Evolutionary conservation across 768 basidiomycete genomes (phyloP), one percentile per base, ranked within the genome.

Genomic region (Gloeophyllum trabeum): DNA sequence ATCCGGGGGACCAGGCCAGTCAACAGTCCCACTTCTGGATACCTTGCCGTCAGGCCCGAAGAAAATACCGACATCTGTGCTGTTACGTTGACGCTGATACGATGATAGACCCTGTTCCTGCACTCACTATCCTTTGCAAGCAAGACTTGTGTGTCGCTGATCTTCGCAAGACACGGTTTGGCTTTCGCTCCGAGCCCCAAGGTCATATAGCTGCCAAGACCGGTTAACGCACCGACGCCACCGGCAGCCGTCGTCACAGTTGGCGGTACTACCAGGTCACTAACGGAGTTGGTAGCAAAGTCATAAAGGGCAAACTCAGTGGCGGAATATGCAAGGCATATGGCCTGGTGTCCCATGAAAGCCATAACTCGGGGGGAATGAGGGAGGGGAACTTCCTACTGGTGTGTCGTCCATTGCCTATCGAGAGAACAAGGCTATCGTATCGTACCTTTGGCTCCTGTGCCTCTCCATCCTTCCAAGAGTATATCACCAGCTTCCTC

Each of bases 341-440:
- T 66, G 1, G 66, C 66, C 20, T 77, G 68, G 4, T 71, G 52
- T 46, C 76, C 65, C 39, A 89, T 60, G 56, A 97, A 93, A 2
- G 79, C 67, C 39, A 96, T 79, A 0, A 73, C 69, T 30, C 96
- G 76, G n/a, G 96, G 81, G 6, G 92, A 91, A 56, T 98, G 94
- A 10, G 93, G 86, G 3, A 97, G 67, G 0, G 67, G 52, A 3
- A 79, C 64, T 72, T 98, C 94, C 86, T 93, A 45, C 13, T 18
- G n/a, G 40, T 26, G 18, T 38, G 43, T 43, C 45, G 45, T 24
- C 18, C 35, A 12, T 37, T 20, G 37, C 14, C 24, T 43, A 35
- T 6, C 25, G 32, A 21, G 18, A 35, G 10, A 24, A 18, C n/a
- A 20, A 20, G 6, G 7, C 12, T 23, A 6, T 23, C 1, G n/a